Evolutionary conservation across 2,329 filamentous ascomycete species (phyloP), one percentile per base, ranked within the genome.

Genomic region (Calonectria leucothoes): DNA sequence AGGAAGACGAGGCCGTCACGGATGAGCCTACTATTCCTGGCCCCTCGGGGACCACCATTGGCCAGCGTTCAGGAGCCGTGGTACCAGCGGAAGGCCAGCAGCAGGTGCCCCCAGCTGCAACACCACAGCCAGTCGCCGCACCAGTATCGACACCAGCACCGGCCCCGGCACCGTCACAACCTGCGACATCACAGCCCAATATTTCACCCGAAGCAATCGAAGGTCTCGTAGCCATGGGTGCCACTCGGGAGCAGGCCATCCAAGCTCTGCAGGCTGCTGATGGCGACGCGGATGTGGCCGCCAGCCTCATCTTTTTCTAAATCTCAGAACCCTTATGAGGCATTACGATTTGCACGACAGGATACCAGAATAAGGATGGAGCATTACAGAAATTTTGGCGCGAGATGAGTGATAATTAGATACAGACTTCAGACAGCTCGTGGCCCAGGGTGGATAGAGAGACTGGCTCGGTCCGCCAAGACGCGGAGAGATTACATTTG

Each of bases 251-350:
- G 74, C 90, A 95, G 78, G 96, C 96, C 0, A 89, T 97, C 66
- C 92, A 93, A 73, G 95, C 96, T 3, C 87, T 99, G 66, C 91
- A 95, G 80, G 94, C 95, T 35, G 94, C 94, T 20, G 92, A 92
- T 25, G 96, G 97, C 25, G 94, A 98, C 81, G 91, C 98, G 10
- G 95, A 98, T 75, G 91, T 93, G 76, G 96, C 96, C n/a, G 96
- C 95, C 59, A 93, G 93, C 63, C 88, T 98, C 75, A 89, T 98
- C 66, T 95, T 92, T 76, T 83, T 82, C 71, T 82, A 77, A 59
- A 31, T 76, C 45, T 70, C 33, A 55, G 59, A 52, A 68, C 45
- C 55, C 55, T 67, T 71, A 64, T 33, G 65, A 42, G 68, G 63
- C 31, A 57, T 74, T 65, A 76, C 64, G 61, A 71, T 35, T 72